Base-by-base conservation (phyloP, 1,284 basidiomycete genomes). In the Bjerkandera adusta region DNA sequence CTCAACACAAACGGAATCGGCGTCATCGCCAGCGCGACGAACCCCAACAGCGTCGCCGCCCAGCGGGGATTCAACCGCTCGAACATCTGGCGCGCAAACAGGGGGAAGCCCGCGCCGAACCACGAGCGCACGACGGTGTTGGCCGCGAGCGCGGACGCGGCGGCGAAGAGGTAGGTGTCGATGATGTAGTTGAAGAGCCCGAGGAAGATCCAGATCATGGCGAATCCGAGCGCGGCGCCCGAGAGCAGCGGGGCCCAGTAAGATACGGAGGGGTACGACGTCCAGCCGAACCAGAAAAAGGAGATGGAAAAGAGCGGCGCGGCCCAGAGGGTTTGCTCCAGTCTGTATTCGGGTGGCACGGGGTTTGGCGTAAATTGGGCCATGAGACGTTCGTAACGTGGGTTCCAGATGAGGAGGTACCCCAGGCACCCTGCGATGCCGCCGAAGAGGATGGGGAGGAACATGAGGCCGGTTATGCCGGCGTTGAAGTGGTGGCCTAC, bases 201-300 rank as follows among this genome's bases (percentile, higher is more conserved):
- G 26, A 66, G 59, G 60, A 62, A 64, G 48, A 64, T 57, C 52
- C 54, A 59, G 38, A 63, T 49, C 54, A 65, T 59, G 26, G 57
- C 50, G 43, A 53, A 56, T 7, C 65, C 66, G 32, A 67, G 53
- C 12, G 56, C 51, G 11, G 49, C 48, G 35, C 62, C 63, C 1
- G 62, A 57, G 45, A 61, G 51, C 48, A 67, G 50, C 25, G 64
- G 61, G 27, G 61, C 62, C 61, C 66, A 66, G 45, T 53, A 63
- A 7, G 51, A 55, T 7, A 67, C 47, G 38, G 42, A 52, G 18
- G 65, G 59, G 43, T 58, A 65, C 25, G 64, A 64, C 12, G 70
- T 73, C 73, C 73, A 76, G 18, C 68, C 70, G 43, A 75, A 65
- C 67, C 67, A 68, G 63, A 75, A 75, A 52, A 72, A 70, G 2